Evolutionary conservation across 441 rosid genomes (phyloP), one percentile per base, ranked within the genome.

Genomic region (Adansonia gregorii): DNA sequence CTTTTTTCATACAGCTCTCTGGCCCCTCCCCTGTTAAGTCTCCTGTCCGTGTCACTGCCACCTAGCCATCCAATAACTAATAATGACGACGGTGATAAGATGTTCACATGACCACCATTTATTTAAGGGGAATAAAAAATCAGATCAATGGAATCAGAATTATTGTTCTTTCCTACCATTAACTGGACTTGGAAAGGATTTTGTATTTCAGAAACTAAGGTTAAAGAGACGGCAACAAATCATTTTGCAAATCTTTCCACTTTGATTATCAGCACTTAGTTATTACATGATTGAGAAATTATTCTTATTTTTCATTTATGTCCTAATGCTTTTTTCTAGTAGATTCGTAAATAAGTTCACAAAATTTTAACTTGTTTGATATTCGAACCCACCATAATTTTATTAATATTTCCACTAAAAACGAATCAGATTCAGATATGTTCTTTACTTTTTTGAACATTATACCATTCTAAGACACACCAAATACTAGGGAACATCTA

Each of bases 401-500:
- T 54, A 54, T 9, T 35, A 14, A 48, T 49, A 24, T 69, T 49
- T 60, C 58, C 73, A 24, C 20, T 8, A 11, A 11, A 43, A 55
- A 73, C 4, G 41, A 43, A 61, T 74, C 69, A 74, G 77, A 60
- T 24, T 45, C 69, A 2, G 48, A 59, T 14, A 59, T 49, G 19
- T 27, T 27, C 9, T 19, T 6, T 51, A 17, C 74, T 51, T 7
- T 11, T 27, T 12, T 7, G 12, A 70, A 3, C 22, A 67, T 51
- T 51, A 51, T 27, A 11, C n/a, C 24, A 19, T 72, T 56, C 65
- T 17, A 54, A 55, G 64, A 17, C 35, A n/a, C 61, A 19, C 49
- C 35, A 65, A 31, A 35, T 52, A 65, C 20, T 35, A 49, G 72
- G 78, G 60, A 52, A 75, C 78, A 65, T 64, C 52, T 64, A 75